Percentiles rank a stretch among this genome's conserved stretches.
Conservation (phyloP, 441 rosid species). For the Syzygium syzygioides region DNA sequence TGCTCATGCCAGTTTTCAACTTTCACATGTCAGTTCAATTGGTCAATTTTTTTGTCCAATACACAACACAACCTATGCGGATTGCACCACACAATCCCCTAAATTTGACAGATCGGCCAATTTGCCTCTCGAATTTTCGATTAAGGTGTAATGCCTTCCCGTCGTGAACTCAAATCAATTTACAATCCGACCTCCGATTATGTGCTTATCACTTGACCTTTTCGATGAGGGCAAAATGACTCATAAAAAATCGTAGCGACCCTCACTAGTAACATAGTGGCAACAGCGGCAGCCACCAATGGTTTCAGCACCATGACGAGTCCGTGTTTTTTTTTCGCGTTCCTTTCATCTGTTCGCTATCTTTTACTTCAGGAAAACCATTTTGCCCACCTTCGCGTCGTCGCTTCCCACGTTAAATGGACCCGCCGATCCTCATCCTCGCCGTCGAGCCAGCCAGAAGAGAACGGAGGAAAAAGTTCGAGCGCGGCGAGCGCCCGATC, state of each 20-base stretch:
- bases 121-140: background rate
- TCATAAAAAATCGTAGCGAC: background rate
- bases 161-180: background rate
- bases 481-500: no score
- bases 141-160: background rate
- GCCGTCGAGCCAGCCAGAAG: no score
- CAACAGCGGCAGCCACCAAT: background rate
- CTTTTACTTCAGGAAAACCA: background rate
- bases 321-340: background rate
- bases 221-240: background rate
- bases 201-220: background rate
- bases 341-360: background rate
- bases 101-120: background rate
- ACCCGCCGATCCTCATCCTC: background rate
- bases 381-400: background rate
- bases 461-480: no score
- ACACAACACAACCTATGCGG: no score
- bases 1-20: background rate
- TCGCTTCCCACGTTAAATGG: background rate
- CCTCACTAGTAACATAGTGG: background rate
- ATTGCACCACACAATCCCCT: background rate
- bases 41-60: background rate
- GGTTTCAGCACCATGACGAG: background rate
- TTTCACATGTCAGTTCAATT: background rate
- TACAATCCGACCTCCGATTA: background rate